phyloP scores from a whole-genome alignment of 2,329 filamentous ascomycete genomes.

The Cladobotryum protrusum region DNA sequence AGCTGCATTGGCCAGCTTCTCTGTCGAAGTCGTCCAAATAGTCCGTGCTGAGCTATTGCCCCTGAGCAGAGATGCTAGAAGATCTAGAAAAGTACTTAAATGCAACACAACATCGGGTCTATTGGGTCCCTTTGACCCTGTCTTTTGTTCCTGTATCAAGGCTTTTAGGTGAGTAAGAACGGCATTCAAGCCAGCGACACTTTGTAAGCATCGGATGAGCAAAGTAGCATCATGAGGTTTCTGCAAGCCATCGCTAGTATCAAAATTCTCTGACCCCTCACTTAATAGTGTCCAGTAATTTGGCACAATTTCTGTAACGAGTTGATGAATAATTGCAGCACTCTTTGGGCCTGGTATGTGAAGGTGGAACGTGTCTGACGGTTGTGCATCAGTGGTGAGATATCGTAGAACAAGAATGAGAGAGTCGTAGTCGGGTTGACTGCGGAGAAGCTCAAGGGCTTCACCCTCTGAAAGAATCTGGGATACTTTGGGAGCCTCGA shows the following conservation, averaged over 20 bases:
- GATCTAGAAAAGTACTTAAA: constrained; percentile 36
- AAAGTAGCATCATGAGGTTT: constrained; percentile 35
- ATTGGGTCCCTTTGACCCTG: constrained; percentile 30
- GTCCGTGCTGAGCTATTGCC: constrained; percentile 29
- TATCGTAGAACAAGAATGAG: constrained; percentile 49
- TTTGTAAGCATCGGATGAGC: constrained; percentile 62
- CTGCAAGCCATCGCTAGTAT: neutral
- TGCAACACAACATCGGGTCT: constrained; percentile 39
- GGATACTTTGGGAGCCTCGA: constrained; percentile 2
- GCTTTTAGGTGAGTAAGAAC: constrained; percentile 62
- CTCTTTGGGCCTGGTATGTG: constrained; percentile 55
- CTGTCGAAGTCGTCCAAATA: constrained; percentile 33
- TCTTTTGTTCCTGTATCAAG: constrained; percentile 47
- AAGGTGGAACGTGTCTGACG: constrained; percentile 19
- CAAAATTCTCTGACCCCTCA: constrained; percentile 30
- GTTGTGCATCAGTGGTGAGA: constrained; percentile 31
- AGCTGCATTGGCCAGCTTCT: constrained; percentile 15
- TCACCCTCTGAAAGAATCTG: constrained; percentile 36
- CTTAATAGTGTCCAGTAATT: constrained; percentile 71
- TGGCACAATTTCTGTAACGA: constrained; percentile 69
- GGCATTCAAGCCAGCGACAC: constrained; percentile 72
- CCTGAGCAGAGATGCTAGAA: constrained; percentile 37
- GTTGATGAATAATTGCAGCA: constrained; percentile 66
- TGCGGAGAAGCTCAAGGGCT: constrained; percentile 53
- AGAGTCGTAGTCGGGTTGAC: constrained; percentile 55